Evolutionary conservation across 805 yeast genomes (phyloP).

Genomic region (Yarrowia divulgata): DNA sequence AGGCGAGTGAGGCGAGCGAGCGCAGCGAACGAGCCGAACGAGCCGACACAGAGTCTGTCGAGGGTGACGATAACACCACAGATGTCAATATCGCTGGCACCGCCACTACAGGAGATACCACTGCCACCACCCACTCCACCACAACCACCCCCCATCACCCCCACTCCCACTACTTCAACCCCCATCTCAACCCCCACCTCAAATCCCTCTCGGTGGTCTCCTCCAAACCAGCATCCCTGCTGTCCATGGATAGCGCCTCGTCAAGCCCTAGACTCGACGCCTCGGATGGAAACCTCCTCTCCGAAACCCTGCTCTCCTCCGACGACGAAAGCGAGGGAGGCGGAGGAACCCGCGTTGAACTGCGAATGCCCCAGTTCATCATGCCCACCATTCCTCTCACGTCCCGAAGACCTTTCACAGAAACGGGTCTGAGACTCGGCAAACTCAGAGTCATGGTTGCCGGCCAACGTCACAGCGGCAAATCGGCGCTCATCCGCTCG

Average conservation of each 20-base stretch:
- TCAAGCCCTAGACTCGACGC: constrained; percentile 23
- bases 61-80: too few relatives aligned
- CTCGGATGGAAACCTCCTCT: constrained; percentile 6
- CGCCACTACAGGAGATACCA: too few relatives aligned
- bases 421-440: constrained; percentile 45
- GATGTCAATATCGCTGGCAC: too few relatives aligned
- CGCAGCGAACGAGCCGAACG: too few relatives aligned
- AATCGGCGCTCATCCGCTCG: constrained; percentile 83
- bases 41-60: too few relatives aligned
- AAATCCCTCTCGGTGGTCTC: constrained; percentile 14
- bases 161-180: not conserved
- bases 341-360: not conserved
- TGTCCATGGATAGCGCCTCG: constrained; percentile 10
- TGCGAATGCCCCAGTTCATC: constrained; percentile 41
- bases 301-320: constrained; percentile 26
- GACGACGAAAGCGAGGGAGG: constrained; percentile 40
- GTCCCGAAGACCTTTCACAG: constrained; percentile 44
- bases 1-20: too few relatives aligned
- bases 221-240: constrained; percentile 15
- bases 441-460: constrained; percentile 62
- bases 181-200: not conserved
- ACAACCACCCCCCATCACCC: not conserved
- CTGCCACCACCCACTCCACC: too few relatives aligned
- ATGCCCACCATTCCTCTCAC: constrained; percentile 46
- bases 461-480: constrained; percentile 89